Evolutionary conservation across 495 filamentous ascomycete genomes (phyloP), one percentile per base, ranked within the genome.

Genomic region (Xylaria palmicola): DNA sequence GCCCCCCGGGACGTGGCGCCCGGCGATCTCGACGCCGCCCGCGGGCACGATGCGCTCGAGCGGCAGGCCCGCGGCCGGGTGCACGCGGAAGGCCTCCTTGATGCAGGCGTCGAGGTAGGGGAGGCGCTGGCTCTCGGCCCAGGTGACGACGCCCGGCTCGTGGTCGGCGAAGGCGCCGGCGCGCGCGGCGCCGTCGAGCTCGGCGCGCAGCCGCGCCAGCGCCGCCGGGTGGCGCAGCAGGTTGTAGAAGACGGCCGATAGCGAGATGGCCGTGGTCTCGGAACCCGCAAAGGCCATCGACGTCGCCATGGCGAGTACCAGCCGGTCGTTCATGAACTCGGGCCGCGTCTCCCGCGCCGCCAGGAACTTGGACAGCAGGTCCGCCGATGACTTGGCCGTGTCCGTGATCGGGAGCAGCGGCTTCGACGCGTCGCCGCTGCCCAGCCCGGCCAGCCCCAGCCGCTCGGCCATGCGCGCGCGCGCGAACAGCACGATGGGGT

Each of bases 1-100:
- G 0, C 86, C 85, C 1, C 79, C 86, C n/a, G 76, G 76, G 5
- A 90, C 67, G 17, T 74, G 78, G n/a, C 76, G 65, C 1, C 85
- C 84, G 0, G 78, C 79, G 47, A 83, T 82, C 63, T 81, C 78
- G 5, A 72, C 44, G 27, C 86, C 88, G 7, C 78, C 74, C 41
- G 72, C 70, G 1, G 85, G 89, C 6, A 89, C 85, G 36, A 88
- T 71, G 27, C 87, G 81, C 72, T 90, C 87, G 50, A 90, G 80
- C 19, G 82, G 77, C 22, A 89, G 69, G 0, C 83, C 83, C 0
- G 85, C 77, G 7, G 85, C 83, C 0, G 89, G 86, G 64, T 90
- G 84, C 17, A 90, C 53, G 3, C 88, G 80, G 69, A 90, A 82
- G 0, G 83, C 76, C 71, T 92, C 89, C 71, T 89, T 87, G 63